Conservation (phyloP, 352 stramenopile genomes). For the Phytopythium vexans region DNA sequence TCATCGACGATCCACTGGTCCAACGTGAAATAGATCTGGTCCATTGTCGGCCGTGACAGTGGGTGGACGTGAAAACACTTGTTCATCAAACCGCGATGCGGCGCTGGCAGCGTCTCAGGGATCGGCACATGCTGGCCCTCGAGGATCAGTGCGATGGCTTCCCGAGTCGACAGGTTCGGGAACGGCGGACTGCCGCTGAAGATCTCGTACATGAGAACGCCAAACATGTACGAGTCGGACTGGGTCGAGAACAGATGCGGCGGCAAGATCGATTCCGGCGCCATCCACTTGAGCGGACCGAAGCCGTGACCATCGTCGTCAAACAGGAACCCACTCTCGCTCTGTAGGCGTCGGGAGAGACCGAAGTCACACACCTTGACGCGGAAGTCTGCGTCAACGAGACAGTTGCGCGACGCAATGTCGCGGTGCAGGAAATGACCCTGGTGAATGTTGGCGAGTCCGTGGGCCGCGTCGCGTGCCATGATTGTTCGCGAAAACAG, state of each 20-base stretch:
- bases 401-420: conserved; percentile 65
- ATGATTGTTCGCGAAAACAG: conserved; percentile 64
- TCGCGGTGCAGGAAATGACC: conserved; percentile 62
- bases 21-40: conserved; percentile 60
- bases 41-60: conserved; percentile 52
- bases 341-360: conserved; percentile 38
- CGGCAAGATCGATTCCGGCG: conserved; percentile 58
- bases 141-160: conserved; percentile 52
- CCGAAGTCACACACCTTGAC: conserved; percentile 79
- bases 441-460: conserved; percentile 63
- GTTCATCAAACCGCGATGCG: conserved; percentile 53
- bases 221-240: conserved; percentile 79
- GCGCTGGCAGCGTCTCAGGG: conserved; percentile 24
- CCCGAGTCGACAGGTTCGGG: conserved; percentile 41
- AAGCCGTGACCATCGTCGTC: conserved; percentile 58
- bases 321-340: conserved; percentile 29
- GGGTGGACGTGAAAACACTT: conserved; percentile 62
- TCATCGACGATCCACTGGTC: conserved; percentile 57
- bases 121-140: conserved; percentile 70
- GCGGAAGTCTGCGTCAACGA: conserved; percentile 55
- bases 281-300: conserved; percentile 74
- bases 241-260: conserved; percentile 68
- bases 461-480: conserved; percentile 62
- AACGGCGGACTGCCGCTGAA: conserved; percentile 63
- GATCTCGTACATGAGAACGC: conserved; percentile 71